Percentiles rank a stretch among this genome's conserved stretches.
These are phyloP conservation scores for Petunia secreta DNA, from an alignment of 257 asterid genomes.

Conservation along the genomic window DNA sequence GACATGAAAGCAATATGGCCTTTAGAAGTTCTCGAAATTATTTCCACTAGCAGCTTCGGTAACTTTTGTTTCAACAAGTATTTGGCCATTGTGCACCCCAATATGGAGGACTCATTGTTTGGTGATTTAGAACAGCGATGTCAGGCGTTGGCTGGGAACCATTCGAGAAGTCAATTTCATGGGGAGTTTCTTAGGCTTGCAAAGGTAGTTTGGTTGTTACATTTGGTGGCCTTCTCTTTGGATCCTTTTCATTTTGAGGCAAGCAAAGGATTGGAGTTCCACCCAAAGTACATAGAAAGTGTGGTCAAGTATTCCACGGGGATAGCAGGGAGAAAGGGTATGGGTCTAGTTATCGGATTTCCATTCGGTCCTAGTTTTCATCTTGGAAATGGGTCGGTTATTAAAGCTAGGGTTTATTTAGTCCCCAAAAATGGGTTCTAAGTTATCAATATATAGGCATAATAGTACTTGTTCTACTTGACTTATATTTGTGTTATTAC, in stretches of 20 bases:
- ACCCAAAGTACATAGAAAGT: constrained; percentile 80
- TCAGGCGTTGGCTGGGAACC: constrained; percentile 72
- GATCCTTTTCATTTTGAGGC: constrained; percentile 88
- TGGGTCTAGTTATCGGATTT: constrained; percentile 67
- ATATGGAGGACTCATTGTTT: constrained; percentile 95
- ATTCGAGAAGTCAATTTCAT: constrained; percentile 82
- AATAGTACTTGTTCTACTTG: too few relatives aligned
- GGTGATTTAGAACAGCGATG: constrained; percentile 33
- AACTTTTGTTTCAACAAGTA: constrained; percentile 50
- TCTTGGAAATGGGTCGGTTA: constrained; percentile 56
- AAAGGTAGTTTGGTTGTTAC: constrained; percentile 35
- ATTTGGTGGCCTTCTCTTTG: constrained; percentile 78
- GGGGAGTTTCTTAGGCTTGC: constrained; percentile 75
- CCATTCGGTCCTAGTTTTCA: constrained; percentile 92
- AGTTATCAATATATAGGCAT: too few relatives aligned
- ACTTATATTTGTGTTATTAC: too few relatives aligned
- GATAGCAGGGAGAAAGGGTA: constrained; percentile 39
- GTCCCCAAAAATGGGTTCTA: constrained; percentile 52
- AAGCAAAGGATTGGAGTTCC: constrained; percentile 78
- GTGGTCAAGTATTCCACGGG: constrained; percentile 60
- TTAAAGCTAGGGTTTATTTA: constrained; percentile 57
- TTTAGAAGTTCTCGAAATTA: constrained; percentile 68
- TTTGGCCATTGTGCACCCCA: constrained; percentile 79
- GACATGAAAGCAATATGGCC: constrained; percentile 98
- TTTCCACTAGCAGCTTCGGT: constrained; percentile 74